phyloP scores from a whole-genome alignment of 345 rosid genomes.

The Raphanus raphanistrum region DNA sequence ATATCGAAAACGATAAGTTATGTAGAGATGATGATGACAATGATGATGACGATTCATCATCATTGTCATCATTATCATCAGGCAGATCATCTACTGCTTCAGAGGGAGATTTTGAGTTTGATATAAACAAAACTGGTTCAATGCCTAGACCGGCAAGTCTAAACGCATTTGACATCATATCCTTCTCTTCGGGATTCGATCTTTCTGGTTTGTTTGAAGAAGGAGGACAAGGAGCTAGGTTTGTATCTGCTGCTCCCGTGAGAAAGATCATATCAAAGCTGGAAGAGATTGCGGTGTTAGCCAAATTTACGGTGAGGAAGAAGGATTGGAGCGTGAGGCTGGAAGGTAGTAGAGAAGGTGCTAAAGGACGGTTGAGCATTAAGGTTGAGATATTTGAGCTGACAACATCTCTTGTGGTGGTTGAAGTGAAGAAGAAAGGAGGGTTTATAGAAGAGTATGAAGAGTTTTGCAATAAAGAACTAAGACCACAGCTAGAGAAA shows the following conservation, averaged over 20 bases:
- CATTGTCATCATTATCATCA: constrained; percentile 12
- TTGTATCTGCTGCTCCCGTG: constrained; percentile 64
- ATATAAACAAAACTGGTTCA: constrained; percentile 27
- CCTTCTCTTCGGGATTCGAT: constrained; percentile 75
- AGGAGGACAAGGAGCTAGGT: constrained; percentile 59
- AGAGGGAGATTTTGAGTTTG: constrained; percentile 34
- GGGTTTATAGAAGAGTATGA: constrained; percentile 85
- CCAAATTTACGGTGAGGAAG: constrained; percentile 66
- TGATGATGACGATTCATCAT: constrained; percentile 31
- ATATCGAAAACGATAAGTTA: constrained; percentile 40
- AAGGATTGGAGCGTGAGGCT: constrained; percentile 70
- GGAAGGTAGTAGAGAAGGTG: constrained; percentile 68
- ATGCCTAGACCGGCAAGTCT: constrained; percentile 61
- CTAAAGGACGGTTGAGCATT: constrained; percentile 61
- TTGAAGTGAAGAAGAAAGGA: constrained; percentile 93
- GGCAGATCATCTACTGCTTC: constrained; percentile 46
- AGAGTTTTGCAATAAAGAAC: constrained; percentile 71
- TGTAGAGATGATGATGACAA: constrained; percentile 40
- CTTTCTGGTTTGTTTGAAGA: constrained; percentile 69
- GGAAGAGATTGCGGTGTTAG: constrained; percentile 64
- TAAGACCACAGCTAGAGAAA: constrained; percentile 75
- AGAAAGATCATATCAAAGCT: constrained; percentile 54
- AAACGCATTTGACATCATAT: constrained; percentile 85
- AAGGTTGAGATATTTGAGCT: constrained; percentile 65
- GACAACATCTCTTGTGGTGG: constrained; percentile 65